phyloP scores from a whole-genome alignment of 148 eudicot genomes.

The Fagopyrum homotropicum region DNA sequence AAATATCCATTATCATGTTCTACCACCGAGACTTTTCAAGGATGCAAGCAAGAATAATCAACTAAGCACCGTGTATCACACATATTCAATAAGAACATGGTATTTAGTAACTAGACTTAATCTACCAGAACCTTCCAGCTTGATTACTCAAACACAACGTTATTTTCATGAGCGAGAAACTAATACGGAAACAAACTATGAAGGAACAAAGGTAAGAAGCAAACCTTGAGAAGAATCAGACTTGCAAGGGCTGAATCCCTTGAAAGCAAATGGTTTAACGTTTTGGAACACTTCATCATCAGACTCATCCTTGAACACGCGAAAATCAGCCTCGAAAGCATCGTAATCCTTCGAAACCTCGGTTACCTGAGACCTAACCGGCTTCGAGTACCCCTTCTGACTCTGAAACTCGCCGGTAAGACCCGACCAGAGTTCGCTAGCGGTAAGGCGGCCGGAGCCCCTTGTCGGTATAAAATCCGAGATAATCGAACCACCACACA shows the following conservation, averaged over 20 bases:
- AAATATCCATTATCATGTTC: neutral
- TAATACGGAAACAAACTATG: neutral
- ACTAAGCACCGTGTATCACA: too few species aligned
- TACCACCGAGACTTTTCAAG: neutral
- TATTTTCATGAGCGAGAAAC: too few species aligned
- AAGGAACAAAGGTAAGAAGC: neutral
- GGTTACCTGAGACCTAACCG: constrained; percentile 36
- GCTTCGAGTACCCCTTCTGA: constrained; percentile 42
- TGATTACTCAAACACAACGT: neutral
- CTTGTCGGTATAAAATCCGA: constrained; percentile 40
- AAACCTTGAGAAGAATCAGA: constrained; percentile 27
- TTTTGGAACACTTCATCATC: constrained; percentile 23
- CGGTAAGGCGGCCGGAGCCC: constrained; percentile 37
- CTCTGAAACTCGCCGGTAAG: constrained; percentile 13
- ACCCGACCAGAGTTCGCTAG: constrained; percentile 47
- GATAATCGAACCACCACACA: constrained; percentile 94
- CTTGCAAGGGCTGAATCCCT: constrained; percentile 22
- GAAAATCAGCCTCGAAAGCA: constrained; percentile 86
- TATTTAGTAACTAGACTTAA: neutral
- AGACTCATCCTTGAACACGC: constrained; percentile 43
- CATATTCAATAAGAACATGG: too few species aligned
- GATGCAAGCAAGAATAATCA: neutral
- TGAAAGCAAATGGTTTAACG: constrained; percentile 33
- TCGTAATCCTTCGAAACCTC: constrained; percentile 26
- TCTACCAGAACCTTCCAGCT: neutral